These are phyloP conservation scores for Bipolaris victoriae DNA, from an alignment of 2,329 filamentous ascomycete species.

Conservation along the genomic window DNA sequence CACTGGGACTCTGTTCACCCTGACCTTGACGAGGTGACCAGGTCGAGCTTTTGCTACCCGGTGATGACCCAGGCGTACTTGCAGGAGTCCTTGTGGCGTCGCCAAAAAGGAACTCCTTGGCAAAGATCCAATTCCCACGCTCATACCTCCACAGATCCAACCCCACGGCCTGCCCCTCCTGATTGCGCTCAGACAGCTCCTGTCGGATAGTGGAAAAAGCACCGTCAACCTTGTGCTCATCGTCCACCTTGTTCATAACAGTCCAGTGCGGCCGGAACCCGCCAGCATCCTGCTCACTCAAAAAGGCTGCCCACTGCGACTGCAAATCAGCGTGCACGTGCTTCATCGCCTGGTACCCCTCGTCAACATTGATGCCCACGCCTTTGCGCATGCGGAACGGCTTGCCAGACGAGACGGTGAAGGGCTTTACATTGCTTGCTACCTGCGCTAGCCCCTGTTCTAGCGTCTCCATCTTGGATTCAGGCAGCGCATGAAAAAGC, in stretches of 20 bases:
- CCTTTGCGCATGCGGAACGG: constrained; percentile 53
- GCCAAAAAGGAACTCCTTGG: constrained; percentile 46
- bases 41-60: constrained; percentile 1
- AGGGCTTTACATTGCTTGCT: constrained; percentile 40
- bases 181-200: constrained; percentile 38
- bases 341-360: constrained; percentile 42
- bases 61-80: not conserved
- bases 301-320: constrained; percentile 45
- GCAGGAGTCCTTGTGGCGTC: constrained; percentile 1
- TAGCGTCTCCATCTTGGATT: constrained; percentile 47
- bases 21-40: constrained; percentile 1
- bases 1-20: constrained; percentile 3
- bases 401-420: constrained; percentile 47
- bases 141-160: constrained; percentile 53
- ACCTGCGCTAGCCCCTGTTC: constrained; percentile 42
- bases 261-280: constrained; percentile 53
- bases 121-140: constrained; percentile 50
- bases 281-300: constrained; percentile 53
- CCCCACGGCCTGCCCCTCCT: constrained; percentile 47
- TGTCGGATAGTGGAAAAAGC: constrained; percentile 47
- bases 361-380: constrained; percentile 47
- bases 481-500: constrained; percentile 55
- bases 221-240: constrained; percentile 46
- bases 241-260: constrained; percentile 56
- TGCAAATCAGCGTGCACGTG: constrained; percentile 47